Conservation (phyloP, 352 stramenopile species). For the Phytophthora meadii region DNA sequence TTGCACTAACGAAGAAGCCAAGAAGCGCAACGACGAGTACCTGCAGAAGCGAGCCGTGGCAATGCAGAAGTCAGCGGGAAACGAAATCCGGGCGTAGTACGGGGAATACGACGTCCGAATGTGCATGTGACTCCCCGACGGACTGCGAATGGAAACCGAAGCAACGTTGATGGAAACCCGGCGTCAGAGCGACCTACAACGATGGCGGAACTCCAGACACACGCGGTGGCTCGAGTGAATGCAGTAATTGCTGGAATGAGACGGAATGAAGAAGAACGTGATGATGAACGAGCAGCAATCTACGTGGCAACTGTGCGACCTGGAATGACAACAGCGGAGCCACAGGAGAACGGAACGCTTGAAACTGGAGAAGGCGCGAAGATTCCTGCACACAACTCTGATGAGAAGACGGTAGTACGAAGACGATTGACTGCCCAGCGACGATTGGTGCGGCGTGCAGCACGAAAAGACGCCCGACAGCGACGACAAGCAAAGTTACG, state of each 20-base stretch:
- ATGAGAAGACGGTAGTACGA: no score
- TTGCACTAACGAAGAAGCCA: neutral
- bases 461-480: no score
- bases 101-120: neutral
- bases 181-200: no score
- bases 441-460: no score
- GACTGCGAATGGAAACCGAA: no score
- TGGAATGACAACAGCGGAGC: neutral
- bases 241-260: neutral
- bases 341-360: no score
- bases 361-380: no score
- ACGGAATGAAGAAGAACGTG: neutral
- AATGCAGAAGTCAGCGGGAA: neutral
- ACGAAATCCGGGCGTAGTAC: neutral
- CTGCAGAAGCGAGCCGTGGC: neutral
- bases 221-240: neutral
- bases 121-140: neutral
- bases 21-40: neutral
- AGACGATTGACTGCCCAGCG: no score
- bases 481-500: no score
- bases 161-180: no score
- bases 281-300: neutral
- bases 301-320: slow-evolving; percentile 3
- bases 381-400: no score
- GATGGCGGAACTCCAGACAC: neutral